Conservation (phyloP, 768 basidiomycete species). For the Russula earlei region DNA sequence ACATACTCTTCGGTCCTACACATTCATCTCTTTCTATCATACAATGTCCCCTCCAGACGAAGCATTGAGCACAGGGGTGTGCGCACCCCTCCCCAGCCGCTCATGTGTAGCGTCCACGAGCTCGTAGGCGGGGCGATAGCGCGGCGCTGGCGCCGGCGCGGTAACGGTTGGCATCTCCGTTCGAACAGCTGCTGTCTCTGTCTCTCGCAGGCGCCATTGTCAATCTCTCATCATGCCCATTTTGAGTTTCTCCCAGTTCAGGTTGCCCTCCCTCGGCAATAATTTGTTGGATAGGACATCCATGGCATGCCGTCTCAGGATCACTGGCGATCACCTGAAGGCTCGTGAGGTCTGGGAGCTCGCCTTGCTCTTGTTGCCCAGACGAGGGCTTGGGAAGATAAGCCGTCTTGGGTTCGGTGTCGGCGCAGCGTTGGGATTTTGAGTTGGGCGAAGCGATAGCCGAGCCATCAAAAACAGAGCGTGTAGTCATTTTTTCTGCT, state of each 20-base stretch:
- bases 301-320: constrained; percentile 2
- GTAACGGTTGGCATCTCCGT: constrained; percentile 15
- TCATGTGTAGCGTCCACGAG: constrained; percentile 46
- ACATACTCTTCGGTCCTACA: too few relatives aligned
- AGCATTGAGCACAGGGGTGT: constrained; percentile 11
- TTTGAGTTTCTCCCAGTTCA: background rate
- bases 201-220: background rate
- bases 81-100: constrained; percentile 15
- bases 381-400: background rate
- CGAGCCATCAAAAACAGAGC: background rate
- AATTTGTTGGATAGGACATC: constrained; percentile 1
- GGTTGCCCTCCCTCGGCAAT: background rate
- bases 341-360: constrained; percentile 4
- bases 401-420: background rate
- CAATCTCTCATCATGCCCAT: background rate
- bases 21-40: background rate
- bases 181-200: background rate
- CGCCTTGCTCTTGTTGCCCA: background rate
- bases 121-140: constrained; percentile 75
- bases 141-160: constrained; percentile 18
- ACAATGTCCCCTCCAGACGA: background rate
- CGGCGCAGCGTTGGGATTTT: background rate
- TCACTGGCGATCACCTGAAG: background rate
- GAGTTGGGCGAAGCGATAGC: background rate
- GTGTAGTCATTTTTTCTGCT: constrained; percentile 4